Evolutionary conservation across 306 rosid genomes (phyloP).

Genomic region (Citrullus colocynthis): DNA sequence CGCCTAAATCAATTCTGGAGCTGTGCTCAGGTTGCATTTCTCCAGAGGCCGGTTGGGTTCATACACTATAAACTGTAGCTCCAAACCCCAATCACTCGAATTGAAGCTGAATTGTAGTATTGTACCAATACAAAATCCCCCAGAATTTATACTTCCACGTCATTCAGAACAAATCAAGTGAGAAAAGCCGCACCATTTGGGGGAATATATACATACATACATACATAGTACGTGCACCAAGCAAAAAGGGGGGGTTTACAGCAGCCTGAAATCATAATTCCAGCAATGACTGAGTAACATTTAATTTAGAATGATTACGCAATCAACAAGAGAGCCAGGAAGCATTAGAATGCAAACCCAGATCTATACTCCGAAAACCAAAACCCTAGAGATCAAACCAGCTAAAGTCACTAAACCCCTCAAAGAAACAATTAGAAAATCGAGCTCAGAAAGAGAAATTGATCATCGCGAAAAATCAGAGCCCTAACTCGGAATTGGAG

Average conservation of each 20-base stretch:
- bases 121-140: slow-evolving; percentile 35
- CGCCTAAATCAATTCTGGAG: slow-evolving; percentile 87
- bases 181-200: slow-evolving; percentile 14
- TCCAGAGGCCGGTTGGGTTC: slow-evolving; percentile 44
- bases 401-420: slow-evolving; percentile 21
- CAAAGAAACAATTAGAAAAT: slow-evolving; percentile 15
- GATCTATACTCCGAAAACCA: slow-evolving; percentile 43
- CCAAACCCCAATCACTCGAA: slow-evolving; percentile 27
- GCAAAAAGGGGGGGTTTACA: background rate
- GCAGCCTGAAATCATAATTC: slow-evolving; percentile 18
- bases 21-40: slow-evolving; percentile 92
- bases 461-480: slow-evolving; percentile 34
- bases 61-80: slow-evolving; percentile 51
- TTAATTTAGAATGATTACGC: slow-evolving; percentile 22
- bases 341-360: slow-evolving; percentile 45
- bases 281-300: slow-evolving; percentile 26
- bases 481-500: slow-evolving; percentile 42
- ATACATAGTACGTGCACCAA: background rate
- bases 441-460: slow-evolving; percentile 17
- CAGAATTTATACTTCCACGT: slow-evolving; percentile 39
- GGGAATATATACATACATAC: no score
- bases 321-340: slow-evolving; percentile 28
- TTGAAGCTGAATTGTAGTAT: slow-evolving; percentile 29
- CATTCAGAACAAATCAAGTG: slow-evolving; percentile 17
- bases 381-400: slow-evolving; percentile 86